These are phyloP conservation scores for Triticum aestivum DNA, from an alignment of 176 grass and related monocot genomes.

Conservation along the genomic window DNA sequence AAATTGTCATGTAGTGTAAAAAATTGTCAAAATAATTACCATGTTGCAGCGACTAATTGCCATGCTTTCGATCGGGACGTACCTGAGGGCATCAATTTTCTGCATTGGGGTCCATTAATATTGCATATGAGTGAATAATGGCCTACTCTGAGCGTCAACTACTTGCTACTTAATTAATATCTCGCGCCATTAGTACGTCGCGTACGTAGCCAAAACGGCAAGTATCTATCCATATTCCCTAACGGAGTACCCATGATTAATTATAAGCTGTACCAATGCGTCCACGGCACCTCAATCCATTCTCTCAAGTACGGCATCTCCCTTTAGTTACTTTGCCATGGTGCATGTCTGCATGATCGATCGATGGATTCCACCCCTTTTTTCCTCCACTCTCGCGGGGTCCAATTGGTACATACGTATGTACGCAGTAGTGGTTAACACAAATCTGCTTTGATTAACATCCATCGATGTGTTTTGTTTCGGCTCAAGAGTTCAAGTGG, in stretches of 20 bases:
- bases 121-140: background rate
- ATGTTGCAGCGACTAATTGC: too few relatives aligned
- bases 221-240: background rate
- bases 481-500: too few relatives aligned
- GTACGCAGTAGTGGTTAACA: background rate
- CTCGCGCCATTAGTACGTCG: background rate
- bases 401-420: background rate
- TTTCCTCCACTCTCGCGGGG: background rate
- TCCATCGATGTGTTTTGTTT: background rate
- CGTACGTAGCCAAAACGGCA: background rate
- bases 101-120: too few relatives aligned
- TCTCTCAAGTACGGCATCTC: background rate
- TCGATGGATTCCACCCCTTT: background rate
- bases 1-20: too few relatives aligned
- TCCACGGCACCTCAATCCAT: constrained; percentile 2
- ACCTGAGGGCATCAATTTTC: too few relatives aligned
- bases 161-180: background rate
- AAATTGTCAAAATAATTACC: too few relatives aligned
- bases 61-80: too few relatives aligned
- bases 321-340: background rate
- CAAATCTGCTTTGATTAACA: background rate
- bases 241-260: background rate
- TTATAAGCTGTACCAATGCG: background rate
- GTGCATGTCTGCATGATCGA: background rate
- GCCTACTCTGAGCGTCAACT: background rate